Conservation (phyloP, 2,329 filamentous ascomycete genomes). For the Berkeleyomyces basicola region DNA sequence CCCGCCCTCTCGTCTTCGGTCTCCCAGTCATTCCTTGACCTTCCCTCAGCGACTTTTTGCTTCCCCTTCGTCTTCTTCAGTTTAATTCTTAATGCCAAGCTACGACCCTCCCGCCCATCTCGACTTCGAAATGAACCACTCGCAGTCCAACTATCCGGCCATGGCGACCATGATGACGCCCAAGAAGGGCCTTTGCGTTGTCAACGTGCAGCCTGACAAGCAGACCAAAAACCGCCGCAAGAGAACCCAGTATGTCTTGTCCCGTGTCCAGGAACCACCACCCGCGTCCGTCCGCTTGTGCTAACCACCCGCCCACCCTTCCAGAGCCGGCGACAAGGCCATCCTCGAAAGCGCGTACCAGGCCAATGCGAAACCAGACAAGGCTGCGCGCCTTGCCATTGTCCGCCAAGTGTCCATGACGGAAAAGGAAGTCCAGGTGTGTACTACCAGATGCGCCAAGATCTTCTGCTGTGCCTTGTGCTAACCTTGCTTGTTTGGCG, state of each 20-base stretch:
- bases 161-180: conserved; percentile 9
- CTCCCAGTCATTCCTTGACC: neutral
- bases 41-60: neutral
- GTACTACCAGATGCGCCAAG: too few species aligned
- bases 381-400: conserved; percentile 67
- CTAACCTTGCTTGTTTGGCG: neutral
- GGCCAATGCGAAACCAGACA: conserved; percentile 80
- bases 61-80: neutral
- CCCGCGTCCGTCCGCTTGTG: conserved; percentile 12
- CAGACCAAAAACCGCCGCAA: conserved; percentile 15
- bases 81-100: conserved; percentile 14
- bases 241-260: conserved; percentile 14
- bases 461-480: too few species aligned
- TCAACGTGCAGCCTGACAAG: conserved; percentile 15
- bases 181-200: conserved; percentile 14
- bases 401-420: conserved; percentile 73
- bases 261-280: neutral
- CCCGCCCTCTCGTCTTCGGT: neutral
- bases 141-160: conserved; percentile 4
- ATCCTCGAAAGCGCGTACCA: conserved; percentile 76
- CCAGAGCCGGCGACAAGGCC: conserved; percentile 71
- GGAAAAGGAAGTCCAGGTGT: conserved; percentile 90
- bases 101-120: conserved; percentile 7
- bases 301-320: conserved; percentile 9
- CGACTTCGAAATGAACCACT: conserved; percentile 9